phyloP scores from a whole-genome alignment of 2,329 filamentous ascomycete genomes.

The Aspergillus proliferans region DNA sequence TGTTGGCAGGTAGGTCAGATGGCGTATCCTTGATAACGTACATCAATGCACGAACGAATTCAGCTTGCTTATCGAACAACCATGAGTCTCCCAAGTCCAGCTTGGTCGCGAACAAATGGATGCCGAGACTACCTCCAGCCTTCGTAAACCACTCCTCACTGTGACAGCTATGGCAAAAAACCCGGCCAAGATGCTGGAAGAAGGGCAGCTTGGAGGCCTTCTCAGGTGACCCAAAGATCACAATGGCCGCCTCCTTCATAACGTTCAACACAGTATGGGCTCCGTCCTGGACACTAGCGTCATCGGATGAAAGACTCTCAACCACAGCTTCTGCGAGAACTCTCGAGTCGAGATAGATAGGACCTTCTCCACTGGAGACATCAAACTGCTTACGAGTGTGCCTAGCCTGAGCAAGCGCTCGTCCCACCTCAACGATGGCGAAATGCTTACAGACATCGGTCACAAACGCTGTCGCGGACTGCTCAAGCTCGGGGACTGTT shows the following conservation, averaged over 20 bases:
- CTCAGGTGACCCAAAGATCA: slow-evolving; percentile 69
- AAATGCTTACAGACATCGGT: slow-evolving; percentile 83
- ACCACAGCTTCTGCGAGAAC: slow-evolving; percentile 84
- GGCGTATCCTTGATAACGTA: slow-evolving; percentile 99
- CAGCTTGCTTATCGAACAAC: slow-evolving; percentile 74
- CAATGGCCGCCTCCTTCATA: slow-evolving; percentile 67
- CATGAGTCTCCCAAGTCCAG: slow-evolving; percentile 78
- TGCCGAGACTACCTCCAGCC: slow-evolving; percentile 82
- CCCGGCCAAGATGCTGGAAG: slow-evolving; percentile 73
- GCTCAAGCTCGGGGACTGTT: slow-evolving; percentile 72
- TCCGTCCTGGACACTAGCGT: slow-evolving; percentile 70
- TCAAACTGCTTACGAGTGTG: slow-evolving; percentile 74
- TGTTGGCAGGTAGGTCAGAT: slow-evolving; percentile 83
- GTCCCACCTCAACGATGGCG: slow-evolving; percentile 79
- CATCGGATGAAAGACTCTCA: slow-evolving; percentile 82
- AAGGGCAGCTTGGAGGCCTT: slow-evolving; percentile 72
- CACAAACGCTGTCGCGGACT: slow-evolving; percentile 69
- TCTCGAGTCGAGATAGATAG: slow-evolving; percentile 77
- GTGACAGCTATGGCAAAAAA: slow-evolving; percentile 91
- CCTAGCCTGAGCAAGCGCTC: slow-evolving; percentile 73
- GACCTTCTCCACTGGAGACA: slow-evolving; percentile 77
- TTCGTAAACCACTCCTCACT: slow-evolving; percentile 99
- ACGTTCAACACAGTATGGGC: slow-evolving; percentile 72
- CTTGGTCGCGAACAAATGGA: slow-evolving; percentile 78
- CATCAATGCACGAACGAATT: slow-evolving; percentile 84